Conservation (phyloP, 495 filamentous ascomycete species). For the Talaromyces proteolyticus region DNA sequence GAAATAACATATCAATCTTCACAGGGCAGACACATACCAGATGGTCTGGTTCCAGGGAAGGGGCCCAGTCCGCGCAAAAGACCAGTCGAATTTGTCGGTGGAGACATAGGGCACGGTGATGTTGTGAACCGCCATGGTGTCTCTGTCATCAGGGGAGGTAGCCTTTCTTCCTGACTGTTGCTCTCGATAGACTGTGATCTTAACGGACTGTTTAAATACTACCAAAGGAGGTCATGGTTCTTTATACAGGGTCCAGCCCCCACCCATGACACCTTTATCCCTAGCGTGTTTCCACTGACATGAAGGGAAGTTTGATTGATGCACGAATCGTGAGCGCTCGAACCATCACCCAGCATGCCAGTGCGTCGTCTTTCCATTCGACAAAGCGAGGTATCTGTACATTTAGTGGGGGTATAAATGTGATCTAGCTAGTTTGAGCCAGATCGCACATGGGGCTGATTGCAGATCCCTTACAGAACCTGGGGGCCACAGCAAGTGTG, state of each 20-base stretch:
- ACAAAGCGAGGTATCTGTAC: neutral
- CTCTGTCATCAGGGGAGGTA: neutral
- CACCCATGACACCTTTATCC: neutral
- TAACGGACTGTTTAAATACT: neutral
- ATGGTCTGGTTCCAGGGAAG: constrained; percentile 3
- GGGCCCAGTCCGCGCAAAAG: neutral
- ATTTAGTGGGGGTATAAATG: neutral
- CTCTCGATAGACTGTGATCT: neutral
- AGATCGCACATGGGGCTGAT: neutral
- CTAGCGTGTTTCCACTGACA: neutral
- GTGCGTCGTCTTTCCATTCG: neutral
- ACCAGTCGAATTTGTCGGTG: constrained; percentile 2
- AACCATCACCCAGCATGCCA: neutral
- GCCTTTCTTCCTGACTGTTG: neutral
- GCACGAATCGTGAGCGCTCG: neutral
- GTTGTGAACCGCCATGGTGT: neutral
- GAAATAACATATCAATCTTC: neutral
- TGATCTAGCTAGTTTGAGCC: neutral
- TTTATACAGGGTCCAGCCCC: neutral
- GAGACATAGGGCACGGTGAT: constrained; percentile 2
- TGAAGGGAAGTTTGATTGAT: neutral
- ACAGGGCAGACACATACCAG: neutral
- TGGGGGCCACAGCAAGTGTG: too few species aligned
- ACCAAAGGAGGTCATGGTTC: neutral
- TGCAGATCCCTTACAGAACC: neutral